A percentile compares a stretch with the other conserved stretches of the same genome.
Conservation (phyloP, 2,329 filamentous ascomycete genomes). For the Fusarium sarcochroum region DNA sequence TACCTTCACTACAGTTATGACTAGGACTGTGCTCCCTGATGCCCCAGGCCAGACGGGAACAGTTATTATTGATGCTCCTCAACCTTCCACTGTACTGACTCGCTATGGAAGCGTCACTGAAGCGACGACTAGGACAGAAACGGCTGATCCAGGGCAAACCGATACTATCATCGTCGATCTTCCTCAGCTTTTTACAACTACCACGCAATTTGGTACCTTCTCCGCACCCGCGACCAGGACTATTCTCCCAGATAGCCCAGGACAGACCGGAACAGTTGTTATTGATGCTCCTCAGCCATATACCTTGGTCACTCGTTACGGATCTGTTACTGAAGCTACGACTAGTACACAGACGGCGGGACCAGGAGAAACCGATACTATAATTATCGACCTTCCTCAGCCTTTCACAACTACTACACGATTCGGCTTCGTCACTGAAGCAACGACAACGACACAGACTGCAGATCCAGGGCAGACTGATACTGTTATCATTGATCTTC, state of each 20-base stretch:
- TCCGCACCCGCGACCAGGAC: neutral
- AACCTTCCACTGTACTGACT: neutral
- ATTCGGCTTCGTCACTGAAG: neutral
- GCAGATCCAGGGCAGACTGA: neutral
- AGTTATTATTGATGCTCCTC: conserved; percentile 3
- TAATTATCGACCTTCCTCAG: neutral
- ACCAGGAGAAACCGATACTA: neutral
- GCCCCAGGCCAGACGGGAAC: conserved; percentile 10
- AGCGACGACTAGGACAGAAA: neutral
- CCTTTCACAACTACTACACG: neutral
- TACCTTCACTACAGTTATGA: neutral
- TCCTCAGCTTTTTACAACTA: conserved; percentile 2
- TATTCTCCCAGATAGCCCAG: neutral
- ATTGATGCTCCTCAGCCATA: neutral
- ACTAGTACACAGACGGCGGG: neutral
- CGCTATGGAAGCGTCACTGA: neutral
- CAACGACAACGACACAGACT: conserved; percentile 5
- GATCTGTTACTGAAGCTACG: neutral
- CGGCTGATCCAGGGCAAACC: neutral
- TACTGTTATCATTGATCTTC: conserved; percentile 6
- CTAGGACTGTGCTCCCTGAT: neutral
- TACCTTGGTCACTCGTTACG: neutral
- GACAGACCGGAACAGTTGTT: neutral
- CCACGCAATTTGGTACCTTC: neutral
- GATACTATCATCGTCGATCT: conserved; percentile 8